Evolutionary conservation across 2,329 filamentous ascomycete species (phyloP).

Genomic region (Ustilaginoidea virens): DNA sequence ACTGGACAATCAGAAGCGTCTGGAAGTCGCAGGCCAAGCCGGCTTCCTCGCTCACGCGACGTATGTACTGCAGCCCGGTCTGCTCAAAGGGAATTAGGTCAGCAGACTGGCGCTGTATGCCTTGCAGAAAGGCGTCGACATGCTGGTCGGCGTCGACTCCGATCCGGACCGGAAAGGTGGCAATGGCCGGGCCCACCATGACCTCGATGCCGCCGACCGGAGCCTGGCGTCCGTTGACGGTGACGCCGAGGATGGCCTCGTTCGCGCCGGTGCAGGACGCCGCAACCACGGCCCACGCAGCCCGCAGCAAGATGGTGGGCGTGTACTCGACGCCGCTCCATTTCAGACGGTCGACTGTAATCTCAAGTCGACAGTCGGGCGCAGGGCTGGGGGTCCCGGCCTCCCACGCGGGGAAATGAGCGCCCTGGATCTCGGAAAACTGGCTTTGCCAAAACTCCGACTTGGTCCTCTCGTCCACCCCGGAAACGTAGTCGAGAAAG

Average conservation of each 20-base stretch:
- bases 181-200: conserved; percentile 13
- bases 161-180: conserved; percentile 12
- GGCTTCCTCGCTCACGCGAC: conserved; percentile 4
- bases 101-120: conserved; percentile 10
- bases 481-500: background rate
- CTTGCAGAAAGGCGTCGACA: background rate
- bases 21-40: conserved; percentile 6
- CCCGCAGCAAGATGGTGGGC: conserved; percentile 8
- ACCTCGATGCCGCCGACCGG: conserved; percentile 10
- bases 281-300: conserved; percentile 16
- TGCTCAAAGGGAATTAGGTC: conserved; percentile 15
- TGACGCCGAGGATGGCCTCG: conserved; percentile 15
- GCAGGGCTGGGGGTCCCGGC: conserved; percentile 2
- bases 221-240: conserved; percentile 11
- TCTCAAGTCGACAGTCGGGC: conserved; percentile 1
- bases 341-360: conserved; percentile 1
- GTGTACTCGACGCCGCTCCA: conserved; percentile 5
- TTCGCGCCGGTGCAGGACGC: conserved; percentile 16
- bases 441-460: conserved; percentile 1
- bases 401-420: conserved; percentile 3
- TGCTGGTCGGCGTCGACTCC: conserved; percentile 11
- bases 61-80: conserved; percentile 15
- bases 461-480: background rate
- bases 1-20: conserved; percentile 8
- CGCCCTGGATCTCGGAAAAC: conserved; percentile 9